These are phyloP conservation scores for Cyberlindnera bimundalis DNA, from an alignment of 805 yeast genomes.

Conservation along the genomic window DNA sequence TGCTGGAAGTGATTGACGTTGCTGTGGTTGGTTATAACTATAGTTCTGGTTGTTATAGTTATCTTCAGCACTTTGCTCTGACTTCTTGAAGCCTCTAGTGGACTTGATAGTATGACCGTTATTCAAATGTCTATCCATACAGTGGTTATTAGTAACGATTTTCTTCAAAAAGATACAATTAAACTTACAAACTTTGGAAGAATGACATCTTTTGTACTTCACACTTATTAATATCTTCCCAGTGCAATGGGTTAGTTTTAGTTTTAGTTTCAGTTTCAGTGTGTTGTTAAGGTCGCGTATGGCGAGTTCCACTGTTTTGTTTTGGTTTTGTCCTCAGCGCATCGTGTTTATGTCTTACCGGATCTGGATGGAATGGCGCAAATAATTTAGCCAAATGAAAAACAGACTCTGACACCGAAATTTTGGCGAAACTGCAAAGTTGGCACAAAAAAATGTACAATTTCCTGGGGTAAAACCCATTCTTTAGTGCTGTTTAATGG, in stretches of 20 bases:
- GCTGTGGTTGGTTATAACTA: slow-evolving; percentile 16
- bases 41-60: slow-evolving; percentile 4
- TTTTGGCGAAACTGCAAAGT: too few relatives aligned
- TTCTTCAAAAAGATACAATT: background rate
- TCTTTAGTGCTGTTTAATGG: too few relatives aligned
- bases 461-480: too few relatives aligned
- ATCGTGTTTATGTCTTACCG: slow-evolving; percentile 17
- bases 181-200: slow-evolving; percentile 30
- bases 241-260: background rate
- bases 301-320: too few relatives aligned
- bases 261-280: background rate
- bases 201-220: slow-evolving; percentile 22
- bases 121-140: slow-evolving; percentile 38
- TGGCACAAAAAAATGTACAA: too few relatives aligned
- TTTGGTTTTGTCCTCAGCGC: slow-evolving; percentile 9
- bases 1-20: slow-evolving; percentile 11
- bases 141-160: too few relatives aligned
- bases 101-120: slow-evolving; percentile 46
- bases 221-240: background rate
- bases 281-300: too few relatives aligned
- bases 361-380: slow-evolving; percentile 6
- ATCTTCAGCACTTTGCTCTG: slow-evolving; percentile 5
- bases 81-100: slow-evolving; percentile 44
- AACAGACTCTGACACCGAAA: too few relatives aligned
- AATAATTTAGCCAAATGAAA: too few relatives aligned